These are phyloP conservation scores for Cadophora luteo-olivacea DNA, from an alignment of 2,329 filamentous ascomycete species.

Conservation along the genomic window DNA sequence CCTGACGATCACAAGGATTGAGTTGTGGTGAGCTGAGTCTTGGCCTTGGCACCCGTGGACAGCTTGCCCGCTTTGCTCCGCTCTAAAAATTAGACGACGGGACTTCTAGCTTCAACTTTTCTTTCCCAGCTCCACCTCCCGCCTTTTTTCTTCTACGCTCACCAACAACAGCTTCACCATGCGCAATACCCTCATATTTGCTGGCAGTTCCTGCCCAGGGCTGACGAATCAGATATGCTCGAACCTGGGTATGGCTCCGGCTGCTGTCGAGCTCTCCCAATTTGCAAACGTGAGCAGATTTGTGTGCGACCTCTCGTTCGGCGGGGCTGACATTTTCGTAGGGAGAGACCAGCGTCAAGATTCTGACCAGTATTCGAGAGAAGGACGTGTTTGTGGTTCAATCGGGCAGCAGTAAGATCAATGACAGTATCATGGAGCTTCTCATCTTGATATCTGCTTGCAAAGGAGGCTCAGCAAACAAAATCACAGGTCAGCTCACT, in stretches of 20 bases:
- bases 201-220: constrained; percentile 70
- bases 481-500: constrained; percentile 79
- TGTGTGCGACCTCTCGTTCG: constrained; percentile 41
- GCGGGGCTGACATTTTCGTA: constrained; percentile 47
- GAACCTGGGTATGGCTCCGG: constrained; percentile 70
- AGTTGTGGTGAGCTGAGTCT: background rate
- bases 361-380: constrained; percentile 82
- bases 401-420: constrained; percentile 94
- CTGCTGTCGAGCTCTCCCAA: constrained; percentile 69
- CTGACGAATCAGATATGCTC: constrained; percentile 71
- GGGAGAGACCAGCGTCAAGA: constrained; percentile 74
- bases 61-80: background rate
- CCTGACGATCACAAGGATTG: background rate
- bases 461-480: constrained; percentile 96
- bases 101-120: constrained; percentile 12
- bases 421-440: constrained; percentile 98
- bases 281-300: constrained; percentile 68
- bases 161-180: constrained; percentile 48
- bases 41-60: too few species aligned
- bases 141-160: constrained; percentile 17
- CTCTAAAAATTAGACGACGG: constrained; percentile 18
- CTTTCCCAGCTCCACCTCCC: background rate
- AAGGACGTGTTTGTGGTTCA: constrained; percentile 99
- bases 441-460: constrained; percentile 99
- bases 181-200: constrained; percentile 72